These are phyloP conservation scores for Cyamopsis tetragonoloba DNA, from an alignment of 306 rosid genomes.

Conservation along the genomic window DNA sequence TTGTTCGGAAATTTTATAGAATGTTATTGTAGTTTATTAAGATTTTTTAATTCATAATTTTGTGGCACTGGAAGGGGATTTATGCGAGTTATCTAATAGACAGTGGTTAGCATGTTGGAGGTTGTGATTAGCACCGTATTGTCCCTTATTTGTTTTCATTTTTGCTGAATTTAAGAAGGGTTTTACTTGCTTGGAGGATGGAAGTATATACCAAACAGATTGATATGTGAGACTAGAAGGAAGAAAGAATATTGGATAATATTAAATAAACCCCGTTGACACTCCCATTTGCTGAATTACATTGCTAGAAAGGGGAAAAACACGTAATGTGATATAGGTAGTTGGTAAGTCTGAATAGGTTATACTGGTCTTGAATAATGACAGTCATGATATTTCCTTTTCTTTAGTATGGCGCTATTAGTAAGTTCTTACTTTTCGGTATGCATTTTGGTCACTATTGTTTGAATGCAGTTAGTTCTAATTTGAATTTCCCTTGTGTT, in stretches of 20 bases:
- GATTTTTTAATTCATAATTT: neutral
- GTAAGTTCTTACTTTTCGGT: neutral
- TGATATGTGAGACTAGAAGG: neutral
- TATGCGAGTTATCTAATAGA: neutral
- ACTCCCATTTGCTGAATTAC: neutral
- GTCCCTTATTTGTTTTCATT: neutral
- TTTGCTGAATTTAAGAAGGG: neutral
- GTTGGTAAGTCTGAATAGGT: neutral
- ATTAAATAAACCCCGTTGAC: neutral
- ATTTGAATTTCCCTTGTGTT: conserved; percentile 4
- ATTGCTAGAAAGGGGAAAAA: neutral
- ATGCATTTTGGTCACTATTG: conserved; percentile 6
- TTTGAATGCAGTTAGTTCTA: neutral
- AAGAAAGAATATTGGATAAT: neutral
- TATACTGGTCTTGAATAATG: neutral
- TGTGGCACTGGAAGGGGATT: neutral
- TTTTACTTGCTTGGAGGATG: neutral
- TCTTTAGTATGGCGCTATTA: neutral
- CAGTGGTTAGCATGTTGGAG: neutral
- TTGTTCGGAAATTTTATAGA: neutral
- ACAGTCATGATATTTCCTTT: neutral
- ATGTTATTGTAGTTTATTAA: neutral
- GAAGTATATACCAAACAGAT: neutral
- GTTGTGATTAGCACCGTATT: conserved; percentile 9
- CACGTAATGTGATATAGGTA: neutral